Percentiles rank a stretch among this genome's conserved stretches.
Evolutionary conservation across 371 early-diverging fungal species (phyloP).

Genomic region (Apophysomyces sp.): DNA sequence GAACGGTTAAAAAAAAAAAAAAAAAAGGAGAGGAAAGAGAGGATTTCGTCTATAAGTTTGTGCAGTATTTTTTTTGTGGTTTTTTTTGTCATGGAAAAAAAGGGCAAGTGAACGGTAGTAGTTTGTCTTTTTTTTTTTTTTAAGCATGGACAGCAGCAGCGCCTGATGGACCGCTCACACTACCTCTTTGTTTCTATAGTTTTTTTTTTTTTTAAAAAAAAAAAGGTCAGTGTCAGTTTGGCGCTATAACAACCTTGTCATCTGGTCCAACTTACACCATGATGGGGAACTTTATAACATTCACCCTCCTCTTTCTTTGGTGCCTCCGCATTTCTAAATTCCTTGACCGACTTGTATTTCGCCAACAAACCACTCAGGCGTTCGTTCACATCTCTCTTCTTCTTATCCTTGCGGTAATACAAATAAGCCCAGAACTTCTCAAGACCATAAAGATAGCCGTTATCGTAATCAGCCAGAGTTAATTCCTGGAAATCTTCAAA

Average conservation of each 20-base stretch:
- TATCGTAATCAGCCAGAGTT: slow-evolving; percentile 73
- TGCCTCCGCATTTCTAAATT: slow-evolving; percentile 62
- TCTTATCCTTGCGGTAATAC: slow-evolving; percentile 87
- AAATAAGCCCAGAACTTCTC: slow-evolving; percentile 98
- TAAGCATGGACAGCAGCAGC: not conserved
- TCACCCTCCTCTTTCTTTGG: slow-evolving; percentile 25
- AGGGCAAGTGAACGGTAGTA: too few species aligned
- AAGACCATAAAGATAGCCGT: slow-evolving; percentile 83
- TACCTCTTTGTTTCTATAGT: slow-evolving; percentile 37
- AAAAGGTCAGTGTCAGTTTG: too few species aligned
- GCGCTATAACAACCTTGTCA: not conserved
- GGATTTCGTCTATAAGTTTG: slow-evolving; percentile 7
- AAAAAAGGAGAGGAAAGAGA: not conserved
- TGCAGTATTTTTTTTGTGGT: slow-evolving; percentile 5
- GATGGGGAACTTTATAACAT: slow-evolving; percentile 42
- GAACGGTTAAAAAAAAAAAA: slow-evolving; percentile 5
- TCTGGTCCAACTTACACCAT: slow-evolving; percentile 39
- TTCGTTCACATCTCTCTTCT: slow-evolving; percentile 62
- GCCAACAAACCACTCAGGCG: slow-evolving; percentile 63
- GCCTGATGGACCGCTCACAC: slow-evolving; percentile 41
- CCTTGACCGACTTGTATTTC: slow-evolving; percentile 69
- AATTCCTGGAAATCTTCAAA: slow-evolving; percentile 89
- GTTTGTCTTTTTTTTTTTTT: not conserved
- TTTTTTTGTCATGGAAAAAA: not conserved
- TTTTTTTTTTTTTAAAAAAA: too few species aligned